A percentile compares a stretch with the other conserved stretches of the same genome.
Evolutionary conservation across 2,329 filamentous ascomycete species (phyloP).

Genomic region (Aureobasidium leucospermi): DNA sequence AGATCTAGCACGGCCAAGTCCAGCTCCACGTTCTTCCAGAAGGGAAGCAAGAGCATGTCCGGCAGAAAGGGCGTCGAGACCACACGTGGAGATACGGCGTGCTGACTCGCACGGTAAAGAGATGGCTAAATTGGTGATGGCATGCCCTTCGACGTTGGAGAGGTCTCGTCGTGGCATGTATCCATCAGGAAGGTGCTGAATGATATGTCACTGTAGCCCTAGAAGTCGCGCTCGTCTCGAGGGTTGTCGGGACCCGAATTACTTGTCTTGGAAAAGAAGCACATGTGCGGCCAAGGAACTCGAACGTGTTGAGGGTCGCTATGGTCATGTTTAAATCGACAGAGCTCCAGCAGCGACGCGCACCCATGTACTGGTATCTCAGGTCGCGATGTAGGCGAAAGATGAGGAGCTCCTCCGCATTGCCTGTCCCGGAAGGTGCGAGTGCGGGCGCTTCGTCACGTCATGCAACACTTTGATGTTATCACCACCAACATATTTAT

Average conservation of each 20-base stretch:
- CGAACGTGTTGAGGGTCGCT: no score
- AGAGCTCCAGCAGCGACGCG: background rate
- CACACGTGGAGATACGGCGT: no score
- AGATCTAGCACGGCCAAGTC: background rate
- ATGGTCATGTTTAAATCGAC: no score
- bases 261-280: no score
- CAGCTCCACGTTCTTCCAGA: background rate
- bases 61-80: no score
- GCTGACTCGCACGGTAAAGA: background rate
- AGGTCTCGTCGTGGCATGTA: background rate
- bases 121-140: no score
- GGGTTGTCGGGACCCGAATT: no score
- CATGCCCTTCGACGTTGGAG: background rate
- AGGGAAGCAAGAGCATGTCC: background rate
- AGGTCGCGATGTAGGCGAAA: background rate
- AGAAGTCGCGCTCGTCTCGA: no score
- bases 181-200: no score
- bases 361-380: background rate
- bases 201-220: no score
- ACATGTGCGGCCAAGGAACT: no score
- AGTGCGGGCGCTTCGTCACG: background rate
- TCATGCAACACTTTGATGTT: background rate
- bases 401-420: background rate
- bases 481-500: background rate
- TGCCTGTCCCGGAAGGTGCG: background rate